A percentile compares a stretch with the other conserved stretches of the same genome.
Conservation (phyloP, 176 grass and related monocot species). For the Musa beccarii region DNA sequence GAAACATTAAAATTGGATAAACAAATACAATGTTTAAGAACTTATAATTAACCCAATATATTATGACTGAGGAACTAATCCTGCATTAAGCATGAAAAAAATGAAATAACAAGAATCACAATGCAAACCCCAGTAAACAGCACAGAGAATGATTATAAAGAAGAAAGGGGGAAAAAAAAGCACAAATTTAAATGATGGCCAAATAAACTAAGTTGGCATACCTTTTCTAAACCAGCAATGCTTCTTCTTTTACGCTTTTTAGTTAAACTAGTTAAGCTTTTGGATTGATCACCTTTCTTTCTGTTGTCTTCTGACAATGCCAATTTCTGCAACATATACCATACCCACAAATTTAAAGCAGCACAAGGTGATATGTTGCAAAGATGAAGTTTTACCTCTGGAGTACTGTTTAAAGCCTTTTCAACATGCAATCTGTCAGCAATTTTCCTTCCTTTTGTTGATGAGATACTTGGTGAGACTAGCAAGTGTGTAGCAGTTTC, state of each 20-base stretch:
- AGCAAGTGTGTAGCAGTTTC: slow-evolving; percentile 31
- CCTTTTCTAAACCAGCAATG: slow-evolving; percentile 66
- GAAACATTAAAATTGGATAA: too few species aligned
- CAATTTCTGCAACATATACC: slow-evolving; percentile 32
- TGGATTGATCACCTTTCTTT: slow-evolving; percentile 32
- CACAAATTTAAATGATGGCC: neutral
- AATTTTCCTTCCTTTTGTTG: slow-evolving; percentile 46
- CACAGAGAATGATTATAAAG: neutral
- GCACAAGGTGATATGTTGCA: slow-evolving; percentile 5
- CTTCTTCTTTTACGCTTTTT: slow-evolving; percentile 74
- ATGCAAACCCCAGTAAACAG: neutral
- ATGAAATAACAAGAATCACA: too few species aligned
- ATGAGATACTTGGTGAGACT: slow-evolving; percentile 34
- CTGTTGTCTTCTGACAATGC: slow-evolving; percentile 26
- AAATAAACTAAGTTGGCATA: slow-evolving; percentile 29
- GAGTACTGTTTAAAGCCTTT: slow-evolving; percentile 21
- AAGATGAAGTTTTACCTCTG: slow-evolving; percentile 41
- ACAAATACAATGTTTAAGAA: too few species aligned
- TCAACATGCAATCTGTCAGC: slow-evolving; percentile 27
- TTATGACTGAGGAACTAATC: too few species aligned
- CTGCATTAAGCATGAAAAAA: too few species aligned
- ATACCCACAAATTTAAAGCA: neutral
- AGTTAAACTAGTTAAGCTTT: slow-evolving; percentile 52
- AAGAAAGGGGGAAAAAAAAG: neutral
- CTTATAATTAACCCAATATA: too few species aligned